phyloP scores from a whole-genome alignment of 179 eudicot genomes.

The Beta macrorhiza region DNA sequence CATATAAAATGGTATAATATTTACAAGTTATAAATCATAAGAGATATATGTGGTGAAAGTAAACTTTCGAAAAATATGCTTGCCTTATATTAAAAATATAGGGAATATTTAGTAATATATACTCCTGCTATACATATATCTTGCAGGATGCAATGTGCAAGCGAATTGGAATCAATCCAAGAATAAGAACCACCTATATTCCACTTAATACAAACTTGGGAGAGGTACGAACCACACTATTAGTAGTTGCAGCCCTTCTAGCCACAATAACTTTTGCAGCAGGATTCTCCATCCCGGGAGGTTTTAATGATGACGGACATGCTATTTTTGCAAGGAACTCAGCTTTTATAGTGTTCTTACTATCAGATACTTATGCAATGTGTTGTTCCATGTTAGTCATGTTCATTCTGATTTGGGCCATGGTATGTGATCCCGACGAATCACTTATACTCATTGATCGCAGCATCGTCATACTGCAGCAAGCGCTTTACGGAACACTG shows the following conservation, averaged over 20 bases:
- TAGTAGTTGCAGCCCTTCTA: constrained; percentile 28
- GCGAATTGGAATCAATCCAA: not conserved
- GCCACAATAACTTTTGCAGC: constrained; percentile 25
- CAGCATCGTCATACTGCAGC: constrained; percentile 18
- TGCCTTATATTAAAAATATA: too few relatives aligned
- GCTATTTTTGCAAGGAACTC: constrained; percentile 8
- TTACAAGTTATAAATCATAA: too few relatives aligned
- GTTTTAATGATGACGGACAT: constrained; percentile 6
- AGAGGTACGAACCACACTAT: constrained; percentile 14
- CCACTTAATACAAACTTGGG: not conserved
- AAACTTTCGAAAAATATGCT: too few relatives aligned
- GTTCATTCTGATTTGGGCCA: constrained; percentile 24
- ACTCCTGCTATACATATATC: not conserved
- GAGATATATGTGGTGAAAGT: too few relatives aligned
- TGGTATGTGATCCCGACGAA: constrained; percentile 15
- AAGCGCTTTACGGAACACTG: constrained; percentile 19
- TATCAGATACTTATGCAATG: constrained; percentile 27
- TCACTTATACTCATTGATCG: constrained; percentile 17
- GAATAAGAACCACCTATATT: not conserved
- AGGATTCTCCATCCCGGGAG: constrained; percentile 22
- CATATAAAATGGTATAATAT: too few relatives aligned
- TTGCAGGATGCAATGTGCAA: constrained; percentile 3
- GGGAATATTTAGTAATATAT: not conserved
- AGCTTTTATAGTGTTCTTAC: constrained; percentile 20
- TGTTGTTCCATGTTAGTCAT: constrained; percentile 25